Base-by-base conservation (phyloP, 768 basidiomycete genomes). In the Suillus americanus region DNA sequence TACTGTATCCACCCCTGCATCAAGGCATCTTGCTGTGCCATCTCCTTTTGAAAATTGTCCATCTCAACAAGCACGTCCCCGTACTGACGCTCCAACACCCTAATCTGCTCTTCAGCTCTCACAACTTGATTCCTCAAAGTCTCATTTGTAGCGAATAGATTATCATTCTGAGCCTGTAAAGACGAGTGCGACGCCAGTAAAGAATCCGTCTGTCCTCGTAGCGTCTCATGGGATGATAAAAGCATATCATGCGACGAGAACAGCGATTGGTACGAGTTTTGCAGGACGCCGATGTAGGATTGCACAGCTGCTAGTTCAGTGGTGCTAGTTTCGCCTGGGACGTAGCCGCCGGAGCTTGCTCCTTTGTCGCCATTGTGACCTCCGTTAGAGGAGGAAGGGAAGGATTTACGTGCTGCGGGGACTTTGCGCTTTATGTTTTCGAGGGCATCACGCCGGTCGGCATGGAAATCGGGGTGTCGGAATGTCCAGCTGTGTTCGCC, bases 1-100 rank as follows among this genome's bases (percentile, higher is more conserved):
- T 92, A 92, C 64, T 89, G 87, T 69, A 95, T 89, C 65, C 94
- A 73, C 69, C 85, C 87, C 77, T 93, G 90, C 86, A 93, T 89
- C 62, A 94, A 74, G 50, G 85, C 86, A 69, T 96, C 94, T 79
- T 94, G 92, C 76, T 93, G 89, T 38, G 89, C 90, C 86, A 89
- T 86, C 68, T 85, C 86, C 65, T 85, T 78, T 76, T 90, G 89
- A 73, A 89, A 89, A 68, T 83, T 81, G 70, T 89, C 87, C 82
- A 91, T 86, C 75, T 91, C 89, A 67, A 81, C 81, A 40, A 90
- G 83, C 56, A 89, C 86, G 63, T 84, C 85, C 73, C 88, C 85
- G 74, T 90, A 90, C 70, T 86, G 86, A 61, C 79, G 79, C 71
- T 89, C 87, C 16, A 91, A 78, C 57, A 81, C 84, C 30, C 82